Percentiles rank a stretch among this genome's conserved stretches.
Conservation (phyloP, 768 basidiomycete species). For the Tricholoma bakamatsutake region DNA sequence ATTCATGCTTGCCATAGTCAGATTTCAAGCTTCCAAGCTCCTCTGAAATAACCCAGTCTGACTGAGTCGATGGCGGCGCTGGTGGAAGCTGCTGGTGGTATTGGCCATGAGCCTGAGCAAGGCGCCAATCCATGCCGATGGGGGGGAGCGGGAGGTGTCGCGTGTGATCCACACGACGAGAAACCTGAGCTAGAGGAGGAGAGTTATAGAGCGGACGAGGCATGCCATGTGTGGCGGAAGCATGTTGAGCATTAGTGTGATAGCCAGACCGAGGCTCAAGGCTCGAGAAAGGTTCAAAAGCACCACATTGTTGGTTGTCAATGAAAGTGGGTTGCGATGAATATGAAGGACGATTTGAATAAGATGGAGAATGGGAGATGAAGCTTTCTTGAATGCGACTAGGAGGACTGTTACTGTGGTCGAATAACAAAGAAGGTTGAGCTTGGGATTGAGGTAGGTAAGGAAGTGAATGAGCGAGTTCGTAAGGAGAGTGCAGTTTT, state of each 20-base stretch:
- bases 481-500: slow-evolving; percentile 49
- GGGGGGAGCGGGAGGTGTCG: slow-evolving; percentile 18
- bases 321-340: slow-evolving; percentile 11
- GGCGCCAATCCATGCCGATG: slow-evolving; percentile 30
- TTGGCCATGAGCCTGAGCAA: slow-evolving; percentile 30
- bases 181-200: slow-evolving; percentile 8
- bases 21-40: not conserved
- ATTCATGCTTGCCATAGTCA: slow-evolving; percentile 1
- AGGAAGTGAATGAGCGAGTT: slow-evolving; percentile 35
- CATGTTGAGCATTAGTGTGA: slow-evolving; percentile 16
- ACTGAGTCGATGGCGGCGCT: not conserved
- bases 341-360: not conserved
- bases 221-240: slow-evolving; percentile 6
- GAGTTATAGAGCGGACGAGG: slow-evolving; percentile 5
- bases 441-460: slow-evolving; percentile 29
- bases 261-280: slow-evolving; percentile 29
- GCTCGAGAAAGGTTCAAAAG: slow-evolving; percentile 53
- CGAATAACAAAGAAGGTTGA: slow-evolving; percentile 38
- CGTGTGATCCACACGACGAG: slow-evolving; percentile 23
- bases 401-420: slow-evolving; percentile 21
- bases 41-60: slow-evolving; percentile 9
- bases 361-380: slow-evolving; percentile 9
- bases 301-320: slow-evolving; percentile 28
- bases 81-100: slow-evolving; percentile 18
- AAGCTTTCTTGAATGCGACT: slow-evolving; percentile 16